These are phyloP conservation scores for Sordaria brevicollis DNA, from an alignment of 495 filamentous ascomycete genomes.

Conservation along the genomic window DNA sequence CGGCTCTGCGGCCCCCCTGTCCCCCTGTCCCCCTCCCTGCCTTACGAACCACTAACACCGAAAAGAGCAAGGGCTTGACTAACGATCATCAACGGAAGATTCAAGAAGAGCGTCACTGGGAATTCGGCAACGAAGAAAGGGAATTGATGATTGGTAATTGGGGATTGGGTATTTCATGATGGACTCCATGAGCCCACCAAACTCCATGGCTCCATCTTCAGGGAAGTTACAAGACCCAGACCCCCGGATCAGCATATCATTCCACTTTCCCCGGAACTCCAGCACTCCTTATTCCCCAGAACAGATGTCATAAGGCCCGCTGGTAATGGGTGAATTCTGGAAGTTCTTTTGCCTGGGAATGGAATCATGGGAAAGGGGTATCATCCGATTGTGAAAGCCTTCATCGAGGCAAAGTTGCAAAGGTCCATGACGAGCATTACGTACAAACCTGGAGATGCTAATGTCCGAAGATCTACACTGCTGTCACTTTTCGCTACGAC, in stretches of 20 bases:
- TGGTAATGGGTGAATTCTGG: neutral
- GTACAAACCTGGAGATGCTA: too few species aligned
- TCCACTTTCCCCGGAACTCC: neutral
- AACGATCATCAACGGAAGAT: neutral
- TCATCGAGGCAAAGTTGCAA: too few species aligned
- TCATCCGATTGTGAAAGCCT: neutral
- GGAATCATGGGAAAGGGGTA: neutral
- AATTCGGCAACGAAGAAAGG: too few species aligned
- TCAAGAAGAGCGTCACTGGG: too few species aligned
- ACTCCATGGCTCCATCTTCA: neutral
- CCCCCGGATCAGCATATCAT: neutral
- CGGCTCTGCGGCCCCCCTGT: neutral
- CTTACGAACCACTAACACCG: neutral
- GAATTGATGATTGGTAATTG: neutral
- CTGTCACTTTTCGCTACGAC: too few species aligned
- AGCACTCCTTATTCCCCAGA: too few species aligned
- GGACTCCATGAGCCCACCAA: too few species aligned
- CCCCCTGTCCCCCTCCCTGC: neutral
- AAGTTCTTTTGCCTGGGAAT: neutral
- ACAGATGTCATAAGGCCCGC: neutral
- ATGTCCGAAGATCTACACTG: too few species aligned
- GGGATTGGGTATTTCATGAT: neutral
- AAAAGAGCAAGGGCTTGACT: neutral
- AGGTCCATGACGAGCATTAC: too few species aligned
- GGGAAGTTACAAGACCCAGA: neutral